These are phyloP conservation scores for Penicillium alfredii DNA, from an alignment of 495 filamentous ascomycete species.

Conservation along the genomic window DNA sequence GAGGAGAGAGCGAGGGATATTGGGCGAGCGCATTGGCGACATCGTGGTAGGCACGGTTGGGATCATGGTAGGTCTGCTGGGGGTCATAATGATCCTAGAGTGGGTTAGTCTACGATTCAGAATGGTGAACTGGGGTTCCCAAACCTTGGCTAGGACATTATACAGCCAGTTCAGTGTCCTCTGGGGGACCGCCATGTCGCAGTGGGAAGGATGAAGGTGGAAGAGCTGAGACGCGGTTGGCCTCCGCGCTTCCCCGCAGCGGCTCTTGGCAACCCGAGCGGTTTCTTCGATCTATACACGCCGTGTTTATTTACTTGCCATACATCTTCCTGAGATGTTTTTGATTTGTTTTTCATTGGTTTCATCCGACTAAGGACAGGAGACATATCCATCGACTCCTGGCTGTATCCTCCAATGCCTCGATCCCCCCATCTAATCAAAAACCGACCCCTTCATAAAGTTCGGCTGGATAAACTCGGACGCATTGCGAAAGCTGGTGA, in stretches of 20 bases:
- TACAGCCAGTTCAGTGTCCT: conserved; percentile 93
- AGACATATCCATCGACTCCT: too few species aligned
- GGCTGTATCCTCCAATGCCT: too few species aligned
- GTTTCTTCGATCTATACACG: conserved; percentile 2
- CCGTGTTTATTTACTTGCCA: too few species aligned
- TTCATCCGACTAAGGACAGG: too few species aligned
- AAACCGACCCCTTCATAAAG: conserved; percentile 32
- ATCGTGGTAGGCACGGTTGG: conserved; percentile 87
- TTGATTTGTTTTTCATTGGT: too few species aligned
- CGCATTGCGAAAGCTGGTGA: conserved; percentile 33
- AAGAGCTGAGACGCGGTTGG: conserved; percentile 9
- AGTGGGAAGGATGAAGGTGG: conserved; percentile 5
- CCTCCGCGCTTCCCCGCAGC: conserved; percentile 25
- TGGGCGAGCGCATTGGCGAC: conserved; percentile 75
- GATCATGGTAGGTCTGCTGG: conserved; percentile 84
- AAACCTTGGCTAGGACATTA: conserved; percentile 80
- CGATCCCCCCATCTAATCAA: too few species aligned
- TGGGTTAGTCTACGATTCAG: conserved; percentile 1
- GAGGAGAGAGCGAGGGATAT: conserved; percentile 78
- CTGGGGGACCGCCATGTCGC: conserved; percentile 70
- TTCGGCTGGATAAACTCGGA: conserved; percentile 34
- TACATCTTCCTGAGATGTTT: not conserved
- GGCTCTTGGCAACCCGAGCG: conserved; percentile 3
- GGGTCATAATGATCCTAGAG: conserved; percentile 84
- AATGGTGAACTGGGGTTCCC: conserved; percentile 6